Evolutionary conservation across 768 basidiomycete species (phyloP), one percentile per base, ranked within the genome.

Genomic region (Phaeotremella fagi): DNA sequence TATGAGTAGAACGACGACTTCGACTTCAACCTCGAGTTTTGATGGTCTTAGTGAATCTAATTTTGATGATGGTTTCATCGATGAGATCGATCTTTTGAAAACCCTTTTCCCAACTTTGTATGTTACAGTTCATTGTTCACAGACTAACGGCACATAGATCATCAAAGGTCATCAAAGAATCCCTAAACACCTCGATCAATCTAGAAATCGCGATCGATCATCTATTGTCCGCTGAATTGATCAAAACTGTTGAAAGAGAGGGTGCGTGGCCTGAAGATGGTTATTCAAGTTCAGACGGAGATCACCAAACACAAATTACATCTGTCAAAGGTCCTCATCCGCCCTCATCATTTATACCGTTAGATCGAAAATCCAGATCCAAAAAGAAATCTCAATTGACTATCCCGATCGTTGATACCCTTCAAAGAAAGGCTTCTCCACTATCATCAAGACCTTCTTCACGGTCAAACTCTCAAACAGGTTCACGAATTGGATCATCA

Each of bases 131-230:
- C 18, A 38, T 4, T 26, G 26, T 23, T 26, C 44, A 43, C 2
- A 23, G n/a, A 20, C 26, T 53, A 27, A 52, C 28, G 20, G 23
- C 14, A 38, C 16, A 37, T 35, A 61, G 60, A 29, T 52, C 59
- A 22, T 26, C 51, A 16, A 26, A 22, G 3, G 49, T 51, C 3
- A 24, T 66, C 12, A 31, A 20, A 4, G 50, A 54, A 6, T 59
- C 59, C 1, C 36, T 63, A 1, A 25, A 36, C n/a, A 33, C 54
- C 7, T 57, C 50, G n/a, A 22, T 42, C 20, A 49, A 35, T 23
- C n/a, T 70, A 14, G 50, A 55, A 52, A 60, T 54, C 14, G 62
- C 67, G 4, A 73, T 70, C 45, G 71, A 73, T 35, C 55, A 67
- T 33, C 63, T 73, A 1, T 56, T 73, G 1, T 70, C 65, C 11